These are phyloP conservation scores for Cornus controversa DNA, from an alignment of 148 eudicot species.

Conservation along the genomic window DNA sequence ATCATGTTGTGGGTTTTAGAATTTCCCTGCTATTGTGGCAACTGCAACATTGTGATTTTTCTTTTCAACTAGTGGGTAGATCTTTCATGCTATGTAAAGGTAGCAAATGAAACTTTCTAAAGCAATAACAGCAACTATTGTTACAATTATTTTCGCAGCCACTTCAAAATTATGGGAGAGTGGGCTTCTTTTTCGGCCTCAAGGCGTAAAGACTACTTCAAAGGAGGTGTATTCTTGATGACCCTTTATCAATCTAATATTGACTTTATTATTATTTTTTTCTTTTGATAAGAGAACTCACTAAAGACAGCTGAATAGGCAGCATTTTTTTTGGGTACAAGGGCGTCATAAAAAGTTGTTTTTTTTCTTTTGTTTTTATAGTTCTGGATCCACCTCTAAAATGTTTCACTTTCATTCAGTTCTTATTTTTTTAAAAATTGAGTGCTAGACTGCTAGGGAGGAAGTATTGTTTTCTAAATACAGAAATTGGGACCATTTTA, in stretches of 20 bases:
- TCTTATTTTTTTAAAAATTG: neutral
- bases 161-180: conserved; percentile 72
- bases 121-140: neutral
- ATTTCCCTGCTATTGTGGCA: neutral
- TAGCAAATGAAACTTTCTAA: neutral
- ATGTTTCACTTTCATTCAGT: neutral
- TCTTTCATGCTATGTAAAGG: neutral
- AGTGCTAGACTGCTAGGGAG: neutral
- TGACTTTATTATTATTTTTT: neutral
- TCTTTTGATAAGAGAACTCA: neutral
- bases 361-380: no score
- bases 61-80: neutral
- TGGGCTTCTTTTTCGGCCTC: conserved; percentile 58
- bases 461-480: neutral
- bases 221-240: conserved; percentile 45
- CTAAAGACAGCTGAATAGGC: neutral
- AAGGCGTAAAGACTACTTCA: conserved; percentile 33
- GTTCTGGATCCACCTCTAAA: neutral
- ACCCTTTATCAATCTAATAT: neutral
- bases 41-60: neutral
- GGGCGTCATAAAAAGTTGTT: no score
- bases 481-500: neutral
- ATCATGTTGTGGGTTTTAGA: neutral
- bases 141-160: conserved; percentile 44
- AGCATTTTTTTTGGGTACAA: neutral